phyloP scores from a whole-genome alignment of 345 rosid genomes.

The Crucihimalaya himalaica region DNA sequence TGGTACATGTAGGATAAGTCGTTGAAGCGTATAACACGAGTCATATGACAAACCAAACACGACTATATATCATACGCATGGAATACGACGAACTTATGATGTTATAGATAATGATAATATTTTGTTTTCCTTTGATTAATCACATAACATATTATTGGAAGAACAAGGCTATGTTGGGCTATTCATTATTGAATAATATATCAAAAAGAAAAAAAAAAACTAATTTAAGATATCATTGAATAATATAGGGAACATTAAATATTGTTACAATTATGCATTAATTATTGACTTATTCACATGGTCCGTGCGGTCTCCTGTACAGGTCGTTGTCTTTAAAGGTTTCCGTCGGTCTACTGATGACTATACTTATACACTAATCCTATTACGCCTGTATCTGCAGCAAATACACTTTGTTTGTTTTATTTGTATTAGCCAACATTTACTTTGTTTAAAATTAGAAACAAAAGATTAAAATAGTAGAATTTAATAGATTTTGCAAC shows the following conservation, averaged over 20 bases:
- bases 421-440: not conserved
- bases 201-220: not conserved
- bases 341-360: conserved; percentile 10
- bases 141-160: not conserved
- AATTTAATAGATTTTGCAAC: not conserved
- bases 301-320: conserved; percentile 24
- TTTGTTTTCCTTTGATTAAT: not conserved
- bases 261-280: conserved; percentile 11
- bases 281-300: conserved; percentile 17
- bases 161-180: too few relatives aligned
- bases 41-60: conserved; percentile 23
- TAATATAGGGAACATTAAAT: not conserved
- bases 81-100: not conserved
- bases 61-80: conserved; percentile 3
- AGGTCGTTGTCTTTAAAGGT: conserved; percentile 8
- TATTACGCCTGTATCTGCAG: not conserved
- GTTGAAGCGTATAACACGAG: conserved; percentile 4
- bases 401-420: not conserved
- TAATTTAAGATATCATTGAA: not conserved
- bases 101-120: not conserved
- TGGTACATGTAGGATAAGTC: conserved; percentile 14
- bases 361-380: conserved; percentile 3
- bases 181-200: too few relatives aligned
- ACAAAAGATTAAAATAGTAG: too few relatives aligned
- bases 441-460: not conserved